Conservation (phyloP, 768 basidiomycete species). For the Pluteus cervinus region DNA sequence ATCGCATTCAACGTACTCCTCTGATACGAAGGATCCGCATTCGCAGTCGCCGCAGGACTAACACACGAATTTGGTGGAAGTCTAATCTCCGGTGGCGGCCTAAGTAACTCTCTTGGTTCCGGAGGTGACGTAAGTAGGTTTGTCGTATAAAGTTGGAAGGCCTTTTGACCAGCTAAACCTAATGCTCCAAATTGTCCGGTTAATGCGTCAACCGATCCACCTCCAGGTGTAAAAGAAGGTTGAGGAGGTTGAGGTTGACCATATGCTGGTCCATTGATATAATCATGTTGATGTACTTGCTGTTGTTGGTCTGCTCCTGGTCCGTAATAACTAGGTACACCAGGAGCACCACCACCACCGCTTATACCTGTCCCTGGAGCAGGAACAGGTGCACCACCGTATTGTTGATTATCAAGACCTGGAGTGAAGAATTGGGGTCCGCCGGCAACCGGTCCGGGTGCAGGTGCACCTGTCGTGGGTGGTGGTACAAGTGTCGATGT, state of each 20-base stretch:
- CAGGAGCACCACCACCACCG: conserved; percentile 16
- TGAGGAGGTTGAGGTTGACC: conserved; percentile 27
- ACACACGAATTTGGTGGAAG: conserved; percentile 82
- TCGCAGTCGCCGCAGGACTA: conserved; percentile 71
- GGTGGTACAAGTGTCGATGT: too few relatives aligned
- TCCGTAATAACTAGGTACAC: conserved; percentile 34
- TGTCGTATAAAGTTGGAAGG: conserved; percentile 74
- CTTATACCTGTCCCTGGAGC: conserved; percentile 52
- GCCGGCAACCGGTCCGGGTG: conserved; percentile 29
- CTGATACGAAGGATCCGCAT: conserved; percentile 89
- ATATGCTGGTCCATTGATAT: conserved; percentile 34
- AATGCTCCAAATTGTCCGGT: conserved; percentile 86
- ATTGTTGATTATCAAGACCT: too few relatives aligned
- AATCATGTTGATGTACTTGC: conserved; percentile 43
- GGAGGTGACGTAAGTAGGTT: conserved; percentile 93
- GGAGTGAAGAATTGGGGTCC: conserved; percentile 74
- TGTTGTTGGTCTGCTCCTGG: too few relatives aligned
- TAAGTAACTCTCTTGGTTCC: conserved; percentile 78
- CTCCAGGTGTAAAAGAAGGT: conserved; percentile 35
- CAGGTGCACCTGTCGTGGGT: conserved; percentile 22
- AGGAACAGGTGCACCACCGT: conserved; percentile 63
- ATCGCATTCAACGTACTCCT: conserved; percentile 89
- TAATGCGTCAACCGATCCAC: conserved; percentile 56
- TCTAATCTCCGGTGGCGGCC: conserved; percentile 84
- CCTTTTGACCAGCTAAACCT: conserved; percentile 76